Evolutionary conservation across 345 rosid species (phyloP), one percentile per base, ranked within the genome.

Genomic region (Citrus sp.): DNA sequence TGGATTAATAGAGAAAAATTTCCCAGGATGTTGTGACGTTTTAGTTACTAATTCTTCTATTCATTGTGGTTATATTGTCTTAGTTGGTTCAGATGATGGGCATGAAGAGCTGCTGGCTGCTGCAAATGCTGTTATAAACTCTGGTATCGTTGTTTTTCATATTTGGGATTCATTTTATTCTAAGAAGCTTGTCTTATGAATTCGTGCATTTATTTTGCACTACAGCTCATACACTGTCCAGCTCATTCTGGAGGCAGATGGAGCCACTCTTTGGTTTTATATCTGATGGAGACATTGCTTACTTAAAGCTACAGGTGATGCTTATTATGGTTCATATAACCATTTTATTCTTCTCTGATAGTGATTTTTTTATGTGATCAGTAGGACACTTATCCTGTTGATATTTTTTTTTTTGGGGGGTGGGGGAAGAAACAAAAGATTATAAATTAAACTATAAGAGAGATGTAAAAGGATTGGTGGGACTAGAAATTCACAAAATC

Each of bases 81-180:
- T 87, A 89, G 94, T 89, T 59, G 94, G 89, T 79, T 92, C 94
- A 60, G 97, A 89, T 77, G 88, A 90, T 87, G 97, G 95, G 46
- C 91, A 86, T 78, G 95, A 92, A 85, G 97, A 94, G 88, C 87
- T 93, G 76, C 78, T 88, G 82, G 90, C 97, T 78, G 97, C 98
- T 82, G 97, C 89, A 66, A 92, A 88, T 78, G 86, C 94, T 81
- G 93, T 87, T 67, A 77, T 91, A 73, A 90, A 85, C 83, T 84
- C 91, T 76, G 92, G 99, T 95, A 86, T 13, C 38, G 22, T 67
- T 70, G 22, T 78, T 58, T 12, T 60, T 76, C 35, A 75, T 64
- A 73, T 72, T 74, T 32, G 58, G 16, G 72, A 42, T 51, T 65
- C 56, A 30, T 79, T 84, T 80, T 54, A 49, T 76, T 64, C 64